These are phyloP conservation scores for Alternaria longipes DNA, from an alignment of 2,329 filamentous ascomycete genomes.

Conservation along the genomic window DNA sequence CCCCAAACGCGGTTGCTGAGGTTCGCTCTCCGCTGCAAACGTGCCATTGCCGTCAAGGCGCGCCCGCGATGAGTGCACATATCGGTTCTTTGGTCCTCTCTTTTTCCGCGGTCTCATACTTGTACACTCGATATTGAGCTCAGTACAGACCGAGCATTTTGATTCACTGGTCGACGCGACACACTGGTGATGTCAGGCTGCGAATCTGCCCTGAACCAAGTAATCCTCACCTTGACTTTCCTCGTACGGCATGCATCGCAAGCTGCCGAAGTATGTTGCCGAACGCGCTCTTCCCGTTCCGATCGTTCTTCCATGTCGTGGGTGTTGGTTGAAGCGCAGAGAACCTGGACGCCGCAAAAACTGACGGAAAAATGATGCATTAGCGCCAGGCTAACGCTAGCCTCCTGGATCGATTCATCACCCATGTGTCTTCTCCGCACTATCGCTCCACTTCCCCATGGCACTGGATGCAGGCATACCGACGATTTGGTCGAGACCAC, in stretches of 20 bases:
- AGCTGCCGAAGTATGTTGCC: slow-evolving; percentile 24
- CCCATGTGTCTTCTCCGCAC: slow-evolving; percentile 24
- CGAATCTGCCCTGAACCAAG: not conserved
- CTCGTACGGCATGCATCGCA: slow-evolving; percentile 33
- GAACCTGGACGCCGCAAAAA: slow-evolving; percentile 9
- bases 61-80: slow-evolving; percentile 17
- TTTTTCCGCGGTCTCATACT: slow-evolving; percentile 26
- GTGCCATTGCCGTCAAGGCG: slow-evolving; percentile 7
- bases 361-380: slow-evolving; percentile 21
- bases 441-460: not conserved
- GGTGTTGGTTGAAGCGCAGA: not conserved
- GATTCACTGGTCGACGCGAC: slow-evolving; percentile 1
- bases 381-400: slow-evolving; percentile 21
- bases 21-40: not conserved
- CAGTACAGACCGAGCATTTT: slow-evolving; percentile 22
- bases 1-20: slow-evolving; percentile 1
- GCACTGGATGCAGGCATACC: slow-evolving; percentile 10
- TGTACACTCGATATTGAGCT: slow-evolving; percentile 27
- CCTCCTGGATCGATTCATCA: slow-evolving; percentile 32
- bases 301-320: slow-evolving; percentile 5
- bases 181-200: slow-evolving; percentile 17
- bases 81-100: slow-evolving; percentile 32
- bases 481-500: not conserved
- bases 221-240: slow-evolving; percentile 29
- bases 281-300: slow-evolving; percentile 11